Conservation (phyloP, 192 early-diverging fungal species). For the Thamnidium elegans region DNA sequence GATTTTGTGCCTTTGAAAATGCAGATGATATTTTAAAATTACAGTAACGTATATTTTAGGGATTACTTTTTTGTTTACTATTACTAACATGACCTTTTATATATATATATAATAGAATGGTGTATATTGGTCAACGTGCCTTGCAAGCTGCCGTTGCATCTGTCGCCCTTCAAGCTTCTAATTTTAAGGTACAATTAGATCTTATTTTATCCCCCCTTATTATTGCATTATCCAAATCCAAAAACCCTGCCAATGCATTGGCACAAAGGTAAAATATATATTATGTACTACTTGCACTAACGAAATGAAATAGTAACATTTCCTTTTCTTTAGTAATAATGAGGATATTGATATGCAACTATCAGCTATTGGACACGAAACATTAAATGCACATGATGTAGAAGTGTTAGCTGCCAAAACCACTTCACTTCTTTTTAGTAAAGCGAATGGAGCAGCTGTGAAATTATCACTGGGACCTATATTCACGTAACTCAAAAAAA, state of each 20-base stretch:
- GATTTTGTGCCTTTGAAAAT: conserved; percentile 36
- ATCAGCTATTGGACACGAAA: conserved; percentile 12
- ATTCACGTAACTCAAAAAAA: conserved; percentile 19
- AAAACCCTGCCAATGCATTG: conserved; percentile 7
- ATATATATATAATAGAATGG: conserved; percentile 10
- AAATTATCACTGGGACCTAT: conserved; percentile 21
- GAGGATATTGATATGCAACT: conserved; percentile 11
- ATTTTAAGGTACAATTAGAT: conserved; percentile 55
- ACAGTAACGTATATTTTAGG: conserved; percentile 11
- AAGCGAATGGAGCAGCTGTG: conserved; percentile 19
- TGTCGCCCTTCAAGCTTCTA: conserved; percentile 56
- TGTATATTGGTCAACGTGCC: conserved; percentile 60
- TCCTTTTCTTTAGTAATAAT: neutral
- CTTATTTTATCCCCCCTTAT: conserved; percentile 57
- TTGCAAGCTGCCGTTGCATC: conserved; percentile 59
- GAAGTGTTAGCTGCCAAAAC: conserved; percentile 20
- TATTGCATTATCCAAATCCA: conserved; percentile 7
- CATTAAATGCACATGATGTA: conserved; percentile 6
- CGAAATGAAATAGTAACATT: neutral
- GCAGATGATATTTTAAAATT: conserved; percentile 18
- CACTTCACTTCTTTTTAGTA: neutral
- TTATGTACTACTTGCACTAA: neutral
- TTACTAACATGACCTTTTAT: neutral
- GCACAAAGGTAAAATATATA: conserved; percentile 13
- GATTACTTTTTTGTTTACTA: neutral